A percentile compares a stretch with the other conserved stretches of the same genome.
phyloP scores from a whole-genome alignment of 1,139 yeast genomes.

The Lipomyces yarrowii region DNA sequence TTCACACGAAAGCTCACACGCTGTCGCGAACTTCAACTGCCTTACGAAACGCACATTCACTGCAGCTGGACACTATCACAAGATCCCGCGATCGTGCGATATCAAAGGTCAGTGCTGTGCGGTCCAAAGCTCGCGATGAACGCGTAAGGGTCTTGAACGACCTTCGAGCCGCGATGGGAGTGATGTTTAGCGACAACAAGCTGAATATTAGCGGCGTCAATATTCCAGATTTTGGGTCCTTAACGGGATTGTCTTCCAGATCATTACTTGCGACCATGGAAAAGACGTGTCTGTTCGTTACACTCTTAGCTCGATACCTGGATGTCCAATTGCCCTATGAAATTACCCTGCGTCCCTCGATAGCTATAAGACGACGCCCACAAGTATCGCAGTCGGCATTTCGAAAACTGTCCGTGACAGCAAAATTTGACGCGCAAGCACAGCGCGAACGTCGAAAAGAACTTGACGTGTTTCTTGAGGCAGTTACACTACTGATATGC shows the following conservation, averaged over 20 bases:
- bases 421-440: slow-evolving; percentile 11
- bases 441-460: slow-evolving; percentile 16
- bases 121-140: background rate
- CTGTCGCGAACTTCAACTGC: slow-evolving; percentile 16
- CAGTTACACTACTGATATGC: slow-evolving; percentile 21
- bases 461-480: slow-evolving; percentile 23
- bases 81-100: slow-evolving; percentile 12
- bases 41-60: slow-evolving; percentile 20
- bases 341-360: slow-evolving; percentile 17
- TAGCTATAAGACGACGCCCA: slow-evolving; percentile 16
- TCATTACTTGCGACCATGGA: slow-evolving; percentile 7
- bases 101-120: slow-evolving; percentile 1
- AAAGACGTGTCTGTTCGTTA: slow-evolving; percentile 6
- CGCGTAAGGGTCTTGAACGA: slow-evolving; percentile 4
- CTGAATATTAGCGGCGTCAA: slow-evolving; percentile 13
- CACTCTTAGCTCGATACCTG: slow-evolving; percentile 12
- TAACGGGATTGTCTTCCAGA: slow-evolving; percentile 7
- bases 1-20: slow-evolving; percentile 6
- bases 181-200: slow-evolving; percentile 1
- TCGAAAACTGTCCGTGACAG: slow-evolving; percentile 11
- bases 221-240: slow-evolving; percentile 12
- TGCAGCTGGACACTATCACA: slow-evolving; percentile 16
- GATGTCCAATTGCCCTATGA: slow-evolving; percentile 24
- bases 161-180: background rate
- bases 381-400: background rate